Evolutionary conservation across 2,329 filamentous ascomycete genomes (phyloP).

Genomic region (Colletotrichum somersetense): DNA sequence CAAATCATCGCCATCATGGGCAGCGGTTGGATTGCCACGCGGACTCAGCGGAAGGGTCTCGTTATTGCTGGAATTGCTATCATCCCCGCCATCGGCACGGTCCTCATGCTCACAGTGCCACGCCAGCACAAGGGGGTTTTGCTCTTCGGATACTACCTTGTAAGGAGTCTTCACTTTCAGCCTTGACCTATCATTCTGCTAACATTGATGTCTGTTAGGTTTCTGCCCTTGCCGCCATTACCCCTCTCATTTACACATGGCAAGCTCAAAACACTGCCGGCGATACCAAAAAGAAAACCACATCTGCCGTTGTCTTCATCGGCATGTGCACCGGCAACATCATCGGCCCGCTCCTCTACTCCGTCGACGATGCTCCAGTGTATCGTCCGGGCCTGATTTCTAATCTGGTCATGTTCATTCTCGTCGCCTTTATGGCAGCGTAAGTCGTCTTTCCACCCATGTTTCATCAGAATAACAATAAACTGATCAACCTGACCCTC

Average conservation of each 20-base stretch:
- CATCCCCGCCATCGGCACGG: constrained; percentile 55
- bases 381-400: constrained; percentile 69
- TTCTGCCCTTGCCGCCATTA: constrained; percentile 47
- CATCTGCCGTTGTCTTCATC: constrained; percentile 73
- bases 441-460: not conserved
- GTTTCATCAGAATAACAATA: fast-evolving
- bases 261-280: constrained; percentile 74
- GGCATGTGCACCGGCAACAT: constrained; percentile 76
- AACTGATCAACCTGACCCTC: not conserved
- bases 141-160: constrained; percentile 65
- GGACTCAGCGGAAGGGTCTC: constrained; percentile 57
- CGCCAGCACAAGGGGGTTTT: constrained; percentile 61
- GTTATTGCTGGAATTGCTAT: constrained; percentile 56
- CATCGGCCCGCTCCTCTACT: constrained; percentile 74
- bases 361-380: constrained; percentile 66
- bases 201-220: not conserved
- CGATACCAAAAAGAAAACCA: constrained; percentile 77
- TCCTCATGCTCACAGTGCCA: constrained; percentile 63
- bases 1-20: constrained; percentile 71
- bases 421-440: constrained; percentile 63
- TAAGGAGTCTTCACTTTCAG: constrained; percentile 41
- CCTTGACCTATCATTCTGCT: not conserved
- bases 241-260: constrained; percentile 72
- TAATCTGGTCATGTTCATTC: constrained; percentile 72
- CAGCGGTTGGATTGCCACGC: constrained; percentile 60